Conservation (phyloP, 345 rosid genomes). For the Gossypium mustelinum region DNA sequence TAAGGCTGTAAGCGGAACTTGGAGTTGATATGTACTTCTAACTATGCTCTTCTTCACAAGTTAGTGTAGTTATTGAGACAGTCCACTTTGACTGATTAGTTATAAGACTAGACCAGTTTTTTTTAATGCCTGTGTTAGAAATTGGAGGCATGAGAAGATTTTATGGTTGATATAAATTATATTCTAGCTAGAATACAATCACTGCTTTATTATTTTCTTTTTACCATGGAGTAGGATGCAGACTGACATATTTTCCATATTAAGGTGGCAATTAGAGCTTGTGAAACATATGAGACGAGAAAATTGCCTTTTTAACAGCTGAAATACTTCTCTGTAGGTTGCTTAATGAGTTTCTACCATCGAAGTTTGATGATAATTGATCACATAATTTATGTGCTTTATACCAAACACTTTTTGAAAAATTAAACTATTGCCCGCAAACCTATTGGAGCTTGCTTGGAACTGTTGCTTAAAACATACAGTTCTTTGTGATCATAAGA, state of each 20-base stretch:
- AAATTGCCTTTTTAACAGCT: background rate
- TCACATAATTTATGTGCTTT: background rate
- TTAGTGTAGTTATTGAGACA: background rate
- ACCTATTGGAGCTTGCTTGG: background rate
- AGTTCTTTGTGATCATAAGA: background rate
- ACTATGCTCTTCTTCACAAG: background rate
- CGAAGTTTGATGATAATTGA: background rate
- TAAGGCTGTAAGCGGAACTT: background rate
- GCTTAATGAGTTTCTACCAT: background rate
- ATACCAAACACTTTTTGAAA: background rate
- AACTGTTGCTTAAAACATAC: background rate
- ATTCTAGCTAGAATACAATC: background rate
- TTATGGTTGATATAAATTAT: background rate
- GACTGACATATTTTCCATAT: background rate
- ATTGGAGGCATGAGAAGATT: background rate
- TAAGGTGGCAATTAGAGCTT: background rate
- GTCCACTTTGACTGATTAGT: background rate
- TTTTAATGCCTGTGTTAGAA: background rate
- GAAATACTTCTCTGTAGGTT: background rate
- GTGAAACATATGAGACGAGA: background rate
- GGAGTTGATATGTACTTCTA: background rate
- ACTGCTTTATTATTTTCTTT: background rate
- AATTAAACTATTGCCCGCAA: background rate
- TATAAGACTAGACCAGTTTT: background rate
- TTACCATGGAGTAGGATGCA: background rate